Evolutionary conservation across 2,329 filamentous ascomycete genomes (phyloP).

Genomic region (Fusarium piperis): DNA sequence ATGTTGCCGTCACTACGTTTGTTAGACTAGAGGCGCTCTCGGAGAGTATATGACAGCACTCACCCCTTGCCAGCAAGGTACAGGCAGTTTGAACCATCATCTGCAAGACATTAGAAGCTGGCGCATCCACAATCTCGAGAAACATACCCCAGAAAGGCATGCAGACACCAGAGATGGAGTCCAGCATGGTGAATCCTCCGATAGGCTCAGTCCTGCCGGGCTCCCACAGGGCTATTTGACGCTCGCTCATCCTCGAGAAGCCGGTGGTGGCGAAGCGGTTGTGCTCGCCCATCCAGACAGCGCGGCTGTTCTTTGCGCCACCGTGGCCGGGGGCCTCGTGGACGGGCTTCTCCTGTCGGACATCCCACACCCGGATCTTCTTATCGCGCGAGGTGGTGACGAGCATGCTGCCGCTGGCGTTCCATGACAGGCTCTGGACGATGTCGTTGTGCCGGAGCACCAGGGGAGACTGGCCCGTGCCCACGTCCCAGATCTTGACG

Average conservation of each 20-base stretch:
- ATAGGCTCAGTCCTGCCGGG: slow-evolving; percentile 86
- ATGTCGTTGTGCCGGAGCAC: slow-evolving; percentile 89
- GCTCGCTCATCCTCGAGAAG: slow-evolving; percentile 98
- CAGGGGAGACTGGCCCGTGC: slow-evolving; percentile 77
- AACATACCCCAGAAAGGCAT: slow-evolving; percentile 95
- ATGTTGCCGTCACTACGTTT: slow-evolving; percentile 89
- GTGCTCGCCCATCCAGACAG: slow-evolving; percentile 96
- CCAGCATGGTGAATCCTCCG: slow-evolving; percentile 87
- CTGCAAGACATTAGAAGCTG: slow-evolving; percentile 49
- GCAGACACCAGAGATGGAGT: slow-evolving; percentile 96
- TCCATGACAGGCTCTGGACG: slow-evolving; percentile 96
- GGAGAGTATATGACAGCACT: slow-evolving; percentile 48
- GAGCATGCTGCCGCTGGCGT: slow-evolving; percentile 84
- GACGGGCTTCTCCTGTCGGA: slow-evolving; percentile 87
- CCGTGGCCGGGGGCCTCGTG: slow-evolving; percentile 87
- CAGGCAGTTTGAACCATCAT: slow-evolving; percentile 93
- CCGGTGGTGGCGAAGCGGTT: slow-evolving; percentile 96
- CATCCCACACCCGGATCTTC: slow-evolving; percentile 97
- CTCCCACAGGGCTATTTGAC: slow-evolving; percentile 96
- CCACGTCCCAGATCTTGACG: slow-evolving; percentile 95
- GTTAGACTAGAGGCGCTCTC: slow-evolving; percentile 30
- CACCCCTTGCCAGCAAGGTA: slow-evolving; percentile 98
- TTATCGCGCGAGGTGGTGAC: slow-evolving; percentile 97
- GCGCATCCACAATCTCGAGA: neutral
- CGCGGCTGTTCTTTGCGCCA: slow-evolving; percentile 96